Evolutionary conservation across 1,139 yeast genomes (phyloP), one percentile per base, ranked within the genome.

Genomic region (Saccharomyces hybrid): DNA sequence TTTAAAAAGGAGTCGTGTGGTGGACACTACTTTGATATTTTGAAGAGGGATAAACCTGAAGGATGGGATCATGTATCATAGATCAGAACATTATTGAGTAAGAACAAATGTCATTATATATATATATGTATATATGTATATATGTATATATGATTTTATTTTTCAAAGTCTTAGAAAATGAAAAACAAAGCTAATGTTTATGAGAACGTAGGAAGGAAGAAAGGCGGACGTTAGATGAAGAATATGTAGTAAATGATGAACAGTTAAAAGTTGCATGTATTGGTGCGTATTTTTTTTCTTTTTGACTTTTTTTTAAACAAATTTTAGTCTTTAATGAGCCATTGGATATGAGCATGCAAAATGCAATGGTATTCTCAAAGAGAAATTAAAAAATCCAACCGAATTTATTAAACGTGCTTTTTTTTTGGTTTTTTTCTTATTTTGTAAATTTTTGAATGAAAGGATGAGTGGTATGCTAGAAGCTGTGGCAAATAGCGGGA

Each of bases 1-100:
- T 83, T 83, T 78, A 78, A 75, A 63, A 78, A 77, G 31, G 81
- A 80, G 67, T 79, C 86, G 38, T 83, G 88, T 72, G 81, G 72
- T 71, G 76, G 68, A 64, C 75, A 78, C 19, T 47, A 49, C 12
- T 31, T 7, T 21, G 47, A 66, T 81, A 77, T 70, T 80, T 73
- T 66, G 74, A 76, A 27, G 74, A 78, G 49, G 76, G 75, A 61
- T 74, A 74, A 79, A 69, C 84, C 84, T 51, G 69, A 70, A 44
- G 79, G 80, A 47, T 83, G 87, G 87, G 76, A 78, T 60, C 51
- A 60, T 9, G 4, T 38, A 38, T n/a, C 44, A 38, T 38, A 38
- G 5, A 38, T 38, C 44, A 38, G 21, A 38, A 38, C n/a, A 19
- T 16, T 16, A 12, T 2, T 24, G 19, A 4, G 12, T 24, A 46